A percentile compares a stretch with the other conserved stretches of the same genome.
These are phyloP conservation scores for Botryotinia narcissicola DNA, from an alignment of 2,329 filamentous ascomycete species.

Conservation along the genomic window DNA sequence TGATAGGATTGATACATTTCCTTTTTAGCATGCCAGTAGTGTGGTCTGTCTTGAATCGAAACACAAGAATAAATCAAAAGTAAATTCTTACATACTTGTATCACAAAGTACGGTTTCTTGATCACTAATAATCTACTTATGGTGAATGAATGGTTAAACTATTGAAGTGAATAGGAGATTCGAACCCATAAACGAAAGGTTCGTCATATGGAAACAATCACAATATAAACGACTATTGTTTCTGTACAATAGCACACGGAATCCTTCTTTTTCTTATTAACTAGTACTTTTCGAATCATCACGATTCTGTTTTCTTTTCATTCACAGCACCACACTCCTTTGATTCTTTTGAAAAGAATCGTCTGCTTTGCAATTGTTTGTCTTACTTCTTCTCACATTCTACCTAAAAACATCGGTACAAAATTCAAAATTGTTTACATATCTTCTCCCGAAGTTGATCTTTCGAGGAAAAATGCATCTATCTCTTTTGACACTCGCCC, in stretches of 20 bases:
- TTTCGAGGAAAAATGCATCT: constrained; percentile 10
- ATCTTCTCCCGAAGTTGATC: constrained; percentile 3
- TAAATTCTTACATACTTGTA: constrained; percentile 2
- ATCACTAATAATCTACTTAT: background rate
- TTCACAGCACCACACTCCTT: constrained; percentile 15
- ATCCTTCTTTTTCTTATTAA: background rate
- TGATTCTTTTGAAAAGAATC: background rate
- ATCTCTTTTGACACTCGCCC: constrained; percentile 19
- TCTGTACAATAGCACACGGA: background rate
- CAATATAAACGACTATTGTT: background rate
- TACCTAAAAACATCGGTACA: background rate
- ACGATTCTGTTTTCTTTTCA: background rate
- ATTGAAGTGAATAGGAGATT: constrained; percentile 13
- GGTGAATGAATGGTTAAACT: background rate
- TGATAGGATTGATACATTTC: background rate
- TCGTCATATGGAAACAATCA: background rate
- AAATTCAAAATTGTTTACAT: background rate
- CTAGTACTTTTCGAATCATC: constrained; percentile 2
- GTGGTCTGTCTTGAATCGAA: background rate
- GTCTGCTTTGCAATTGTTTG: background rate
- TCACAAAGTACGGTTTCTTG: background rate
- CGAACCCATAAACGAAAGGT: background rate
- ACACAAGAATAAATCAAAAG: constrained; percentile 5
- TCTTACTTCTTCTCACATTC: background rate
- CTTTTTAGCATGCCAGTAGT: background rate